Conservation (phyloP, 2,329 filamentous ascomycete species). For the Fusarium incarnatum region DNA sequence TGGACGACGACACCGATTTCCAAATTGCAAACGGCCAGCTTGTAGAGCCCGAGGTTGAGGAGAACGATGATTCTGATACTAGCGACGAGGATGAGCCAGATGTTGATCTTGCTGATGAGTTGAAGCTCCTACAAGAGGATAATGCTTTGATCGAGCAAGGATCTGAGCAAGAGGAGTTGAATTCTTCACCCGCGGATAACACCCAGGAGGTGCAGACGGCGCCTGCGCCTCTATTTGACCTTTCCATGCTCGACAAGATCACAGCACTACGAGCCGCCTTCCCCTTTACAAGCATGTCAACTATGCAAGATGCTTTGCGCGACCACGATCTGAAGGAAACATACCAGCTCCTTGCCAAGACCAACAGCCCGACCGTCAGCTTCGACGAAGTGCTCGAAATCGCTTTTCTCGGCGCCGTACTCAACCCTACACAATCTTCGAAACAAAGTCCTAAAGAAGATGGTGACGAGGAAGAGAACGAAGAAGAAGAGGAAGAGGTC, state of each 20-base stretch:
- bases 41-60: conserved; percentile 22
- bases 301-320: conserved; percentile 54
- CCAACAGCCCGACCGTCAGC: conserved; percentile 49
- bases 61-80: conserved; percentile 30
- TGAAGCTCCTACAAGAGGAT: conserved; percentile 43
- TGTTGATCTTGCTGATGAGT: conserved; percentile 36
- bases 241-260: conserved; percentile 49
- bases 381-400: conserved; percentile 52
- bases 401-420: conserved; percentile 35
- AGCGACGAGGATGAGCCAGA: conserved; percentile 29
- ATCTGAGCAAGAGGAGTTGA: conserved; percentile 8
- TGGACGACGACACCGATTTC: conserved; percentile 49
- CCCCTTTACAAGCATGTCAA: conserved; percentile 52
- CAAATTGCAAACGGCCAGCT: background rate
- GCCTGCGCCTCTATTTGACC: conserved; percentile 8
- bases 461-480: conserved; percentile 1
- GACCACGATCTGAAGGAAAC: conserved; percentile 52
- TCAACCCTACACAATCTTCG: background rate
- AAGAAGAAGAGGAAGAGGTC: conserved; percentile 7
- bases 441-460: conserved; percentile 5
- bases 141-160: conserved; percentile 25
- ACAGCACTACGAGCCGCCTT: conserved; percentile 58
- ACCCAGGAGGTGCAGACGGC: too few relatives aligned
- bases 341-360: conserved; percentile 52
- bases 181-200: conserved; percentile 4